phyloP scores from a whole-genome alignment of 345 rosid genomes.

The Raphanus sativus region DNA sequence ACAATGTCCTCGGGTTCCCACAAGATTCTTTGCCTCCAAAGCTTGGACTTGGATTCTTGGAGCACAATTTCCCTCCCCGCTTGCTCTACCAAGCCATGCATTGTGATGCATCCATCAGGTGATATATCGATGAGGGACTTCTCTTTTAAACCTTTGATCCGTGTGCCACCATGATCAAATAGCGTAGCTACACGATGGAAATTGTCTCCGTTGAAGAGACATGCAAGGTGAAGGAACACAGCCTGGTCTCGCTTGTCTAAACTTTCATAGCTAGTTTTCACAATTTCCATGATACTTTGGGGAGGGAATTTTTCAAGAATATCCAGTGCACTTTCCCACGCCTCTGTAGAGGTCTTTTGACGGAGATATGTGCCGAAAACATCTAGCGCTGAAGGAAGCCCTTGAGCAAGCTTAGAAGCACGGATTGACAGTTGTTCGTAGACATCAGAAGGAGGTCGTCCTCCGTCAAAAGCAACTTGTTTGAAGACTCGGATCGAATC shows the following conservation, averaged over 20 bases:
- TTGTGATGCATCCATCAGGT: not conserved
- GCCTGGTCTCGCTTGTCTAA: not conserved
- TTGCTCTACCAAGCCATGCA: slow-evolving; percentile 30
- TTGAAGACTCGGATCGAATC: slow-evolving; percentile 9
- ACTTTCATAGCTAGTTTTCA: slow-evolving; percentile 1
- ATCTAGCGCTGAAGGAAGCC: slow-evolving; percentile 22
- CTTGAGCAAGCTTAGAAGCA: slow-evolving; percentile 25
- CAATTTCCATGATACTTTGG: not conserved
- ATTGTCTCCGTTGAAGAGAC: slow-evolving; percentile 29
- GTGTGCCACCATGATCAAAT: not conserved
- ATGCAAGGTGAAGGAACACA: slow-evolving; percentile 29
- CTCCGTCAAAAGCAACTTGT: slow-evolving; percentile 22
- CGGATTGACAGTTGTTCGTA: slow-evolving; percentile 3
- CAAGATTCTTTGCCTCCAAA: slow-evolving; percentile 2
- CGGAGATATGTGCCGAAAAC: slow-evolving; percentile 11
- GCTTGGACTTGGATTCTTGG: not conserved
- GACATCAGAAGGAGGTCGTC: not conserved
- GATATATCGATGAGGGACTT: slow-evolving; percentile 28
- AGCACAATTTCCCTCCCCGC: slow-evolving; percentile 24
- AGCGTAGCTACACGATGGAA: not conserved
- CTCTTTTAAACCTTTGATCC: not conserved
- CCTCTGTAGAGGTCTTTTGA: not conserved
- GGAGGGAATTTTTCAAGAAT: slow-evolving; percentile 6
- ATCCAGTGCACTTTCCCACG: slow-evolving; percentile 2
- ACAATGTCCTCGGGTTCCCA: not conserved